These are phyloP conservation scores for Chrysopogon serrulatus DNA, from an alignment of 176 grass and related monocot species.

Conservation along the genomic window DNA sequence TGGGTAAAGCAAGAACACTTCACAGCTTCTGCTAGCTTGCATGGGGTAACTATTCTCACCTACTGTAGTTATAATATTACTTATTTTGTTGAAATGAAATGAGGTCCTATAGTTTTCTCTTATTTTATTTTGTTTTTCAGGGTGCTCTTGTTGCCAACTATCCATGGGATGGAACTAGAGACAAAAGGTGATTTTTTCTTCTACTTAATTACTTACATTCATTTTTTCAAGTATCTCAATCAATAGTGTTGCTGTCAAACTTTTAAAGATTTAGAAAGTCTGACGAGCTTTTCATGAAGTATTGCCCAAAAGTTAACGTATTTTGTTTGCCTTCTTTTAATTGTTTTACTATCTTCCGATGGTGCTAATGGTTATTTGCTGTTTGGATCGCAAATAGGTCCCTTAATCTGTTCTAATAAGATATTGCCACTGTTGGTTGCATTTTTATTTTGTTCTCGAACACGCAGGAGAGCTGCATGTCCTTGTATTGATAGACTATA, in stretches of 20 bases:
- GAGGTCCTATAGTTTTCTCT: background rate
- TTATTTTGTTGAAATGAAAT: background rate
- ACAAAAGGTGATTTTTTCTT: conserved; percentile 49
- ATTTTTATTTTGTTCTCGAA: no score
- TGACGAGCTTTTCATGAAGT: background rate
- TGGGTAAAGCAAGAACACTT: conserved; percentile 79
- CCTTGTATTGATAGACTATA: no score
- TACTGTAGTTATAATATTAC: background rate
- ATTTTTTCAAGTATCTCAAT: conserved; percentile 7
- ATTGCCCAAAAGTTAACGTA: background rate
- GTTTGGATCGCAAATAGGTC: background rate
- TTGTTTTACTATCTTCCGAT: conserved; percentile 1
- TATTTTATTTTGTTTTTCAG: conserved; percentile 38
- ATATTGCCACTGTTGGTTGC: background rate
- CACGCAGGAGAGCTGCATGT: no score
- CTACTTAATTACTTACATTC: background rate
- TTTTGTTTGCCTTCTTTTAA: conserved; percentile 1
- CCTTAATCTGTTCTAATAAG: background rate
- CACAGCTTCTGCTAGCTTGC: conserved; percentile 91
- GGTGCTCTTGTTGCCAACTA: conserved; percentile 99
- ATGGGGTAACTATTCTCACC: conserved; percentile 69
- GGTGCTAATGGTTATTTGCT: background rate
- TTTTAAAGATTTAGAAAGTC: background rate
- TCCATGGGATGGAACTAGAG: conserved; percentile 93
- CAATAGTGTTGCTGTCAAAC: conserved; percentile 8